Evolutionary conservation across 768 basidiomycete species (phyloP), one percentile per base, ranked within the genome.

Genomic region (Cytidiella melzeri): DNA sequence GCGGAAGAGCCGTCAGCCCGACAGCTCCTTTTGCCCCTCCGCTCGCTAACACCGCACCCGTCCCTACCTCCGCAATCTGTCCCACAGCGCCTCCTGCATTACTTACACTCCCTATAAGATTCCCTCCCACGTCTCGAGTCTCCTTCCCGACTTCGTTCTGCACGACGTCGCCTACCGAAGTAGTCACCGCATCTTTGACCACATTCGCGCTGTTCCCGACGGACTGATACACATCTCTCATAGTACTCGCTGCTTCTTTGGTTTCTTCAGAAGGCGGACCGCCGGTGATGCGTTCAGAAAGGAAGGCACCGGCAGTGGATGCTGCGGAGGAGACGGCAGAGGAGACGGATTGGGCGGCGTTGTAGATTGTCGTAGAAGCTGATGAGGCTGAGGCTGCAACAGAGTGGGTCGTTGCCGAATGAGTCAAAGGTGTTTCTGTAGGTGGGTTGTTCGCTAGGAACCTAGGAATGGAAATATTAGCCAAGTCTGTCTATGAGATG

Each of bases 101-200:
- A 9, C 50, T 47, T n/a, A 51, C 56, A 41, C 54, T 56, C 48
- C 50, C 54, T 9, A 49, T 55, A 5, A 50, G 30, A 24, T 53
- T 27, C 3, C 52, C 58, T 7, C 48, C 54, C 3, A 61, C 53
- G 5, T 51, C 49, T 24, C 58, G 41, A 44, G 56, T 55, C 46
- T 61, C 56, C 36, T 11, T 18, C 27, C 57, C 60, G 21, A 51
- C 53, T 41, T 57, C 56, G 51, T 59, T 57, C 55, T 61, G 47
- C 13, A 59, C 53, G 21, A 55, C 43, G n/a, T 47, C 30, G 4
- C 57, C 58, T 7, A 49, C 57, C 1, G 58, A 47, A 12, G 54
- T 53, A 18, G 48, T 40, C 10, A 56, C 23, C 40, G 60, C 47
- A n/a, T 30, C 45, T 18, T 48, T 48, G 24, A 61, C 48, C 43